phyloP scores from a whole-genome alignment of 495 filamentous ascomycete genomes.

The Aspergillus affinis region DNA sequence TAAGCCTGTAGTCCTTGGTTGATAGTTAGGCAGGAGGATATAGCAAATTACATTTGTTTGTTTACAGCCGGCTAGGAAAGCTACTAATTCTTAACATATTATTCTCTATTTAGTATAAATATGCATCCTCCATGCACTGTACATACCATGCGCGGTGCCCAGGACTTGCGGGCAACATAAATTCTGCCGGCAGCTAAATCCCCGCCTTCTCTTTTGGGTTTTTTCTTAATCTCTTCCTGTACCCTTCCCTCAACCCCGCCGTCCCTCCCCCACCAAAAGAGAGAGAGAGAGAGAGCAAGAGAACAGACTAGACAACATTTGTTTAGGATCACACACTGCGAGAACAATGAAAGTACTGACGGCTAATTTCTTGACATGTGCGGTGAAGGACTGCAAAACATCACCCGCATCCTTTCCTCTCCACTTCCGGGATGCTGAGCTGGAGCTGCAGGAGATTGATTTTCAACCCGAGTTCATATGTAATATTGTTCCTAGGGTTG shows the following conservation, averaged over 20 bases:
- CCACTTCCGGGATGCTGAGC: slow-evolving; percentile 86
- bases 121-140: no score
- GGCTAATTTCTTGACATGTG: slow-evolving; percentile 95
- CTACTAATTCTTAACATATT: no score
- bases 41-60: no score
- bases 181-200: no score
- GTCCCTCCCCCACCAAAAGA: not conserved
- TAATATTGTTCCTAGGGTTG: slow-evolving; percentile 82
- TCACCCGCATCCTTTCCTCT: slow-evolving; percentile 76
- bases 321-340: not conserved
- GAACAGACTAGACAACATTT: not conserved
- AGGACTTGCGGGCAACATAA: no score
- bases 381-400: slow-evolving; percentile 88
- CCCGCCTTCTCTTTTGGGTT: not conserved
- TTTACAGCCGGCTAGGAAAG: no score
- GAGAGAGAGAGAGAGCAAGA: no score
- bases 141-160: no score
- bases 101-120: no score
- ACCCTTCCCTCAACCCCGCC: not conserved
- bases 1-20: no score
- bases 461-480: slow-evolving; percentile 73
- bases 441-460: slow-evolving; percentile 77
- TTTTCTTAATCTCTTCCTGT: not conserved
- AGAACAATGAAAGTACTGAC: slow-evolving; percentile 82
- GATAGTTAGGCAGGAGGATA: no score